Conservation (phyloP, 2,329 filamentous ascomycete species). For the Fusarium beomiforme region DNA sequence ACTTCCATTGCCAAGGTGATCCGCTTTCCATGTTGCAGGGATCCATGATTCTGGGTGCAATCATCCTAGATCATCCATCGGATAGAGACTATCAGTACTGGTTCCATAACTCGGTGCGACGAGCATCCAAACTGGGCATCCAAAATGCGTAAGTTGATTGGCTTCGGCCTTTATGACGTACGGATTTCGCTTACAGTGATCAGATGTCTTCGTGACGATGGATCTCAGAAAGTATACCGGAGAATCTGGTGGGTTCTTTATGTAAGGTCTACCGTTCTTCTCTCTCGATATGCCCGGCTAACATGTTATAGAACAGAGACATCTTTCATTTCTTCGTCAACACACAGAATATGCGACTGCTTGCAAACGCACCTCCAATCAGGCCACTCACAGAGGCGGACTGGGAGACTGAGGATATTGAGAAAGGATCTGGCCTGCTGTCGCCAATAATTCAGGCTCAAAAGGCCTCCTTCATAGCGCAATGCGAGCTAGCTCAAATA, state of each 20-base stretch:
- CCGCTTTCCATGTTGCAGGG: slow-evolving; percentile 20
- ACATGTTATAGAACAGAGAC: background rate
- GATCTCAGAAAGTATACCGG: background rate
- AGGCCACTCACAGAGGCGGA: slow-evolving; percentile 1
- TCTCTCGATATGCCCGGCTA: accelerated
- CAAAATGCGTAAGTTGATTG: background rate
- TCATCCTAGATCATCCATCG: slow-evolving; percentile 19
- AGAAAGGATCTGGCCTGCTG: background rate
- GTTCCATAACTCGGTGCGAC: slow-evolving; percentile 29
- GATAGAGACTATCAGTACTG: slow-evolving; percentile 34
- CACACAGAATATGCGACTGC: background rate
- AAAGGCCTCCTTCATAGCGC: slow-evolving; percentile 2
- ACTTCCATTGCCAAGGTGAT: slow-evolving; percentile 24
- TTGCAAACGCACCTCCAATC: background rate
- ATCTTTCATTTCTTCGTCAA: slow-evolving; percentile 25
- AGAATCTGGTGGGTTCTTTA: slow-evolving; percentile 35
- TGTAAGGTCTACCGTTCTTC: background rate
- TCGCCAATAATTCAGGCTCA: background rate
- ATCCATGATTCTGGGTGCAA: slow-evolving; percentile 7
- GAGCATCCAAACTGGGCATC: slow-evolving; percentile 8
- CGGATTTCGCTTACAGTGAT: accelerated
- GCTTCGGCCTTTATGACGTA: accelerated
- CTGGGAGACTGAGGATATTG: slow-evolving; percentile 18
- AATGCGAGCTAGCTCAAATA: slow-evolving; percentile 20
- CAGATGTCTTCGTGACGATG: slow-evolving; percentile 2